These are phyloP conservation scores for Brassica balearica DNA, from an alignment of 441 rosid species.

Conservation along the genomic window DNA sequence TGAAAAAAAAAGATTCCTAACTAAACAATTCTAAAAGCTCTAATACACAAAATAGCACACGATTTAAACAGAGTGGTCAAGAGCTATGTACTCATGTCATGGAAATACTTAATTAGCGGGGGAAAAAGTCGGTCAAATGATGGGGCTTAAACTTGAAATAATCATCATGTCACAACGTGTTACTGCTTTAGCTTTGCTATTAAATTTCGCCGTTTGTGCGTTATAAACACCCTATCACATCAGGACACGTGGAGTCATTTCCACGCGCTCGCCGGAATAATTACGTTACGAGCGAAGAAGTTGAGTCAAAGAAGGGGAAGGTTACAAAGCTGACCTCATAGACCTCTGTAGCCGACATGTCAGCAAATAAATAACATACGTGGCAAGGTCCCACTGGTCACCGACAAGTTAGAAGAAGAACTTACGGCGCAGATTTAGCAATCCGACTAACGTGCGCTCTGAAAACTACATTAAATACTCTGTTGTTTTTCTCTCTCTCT, in stretches of 20 bases:
- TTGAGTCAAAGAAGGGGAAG: constrained; percentile 8
- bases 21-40: neutral
- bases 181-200: neutral
- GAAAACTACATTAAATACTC: neutral
- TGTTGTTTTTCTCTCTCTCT: neutral
- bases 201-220: constrained; percentile 9
- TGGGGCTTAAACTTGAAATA: constrained; percentile 29
- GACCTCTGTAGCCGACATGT: constrained; percentile 15
- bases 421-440: constrained; percentile 45
- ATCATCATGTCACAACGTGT: constrained; percentile 28
- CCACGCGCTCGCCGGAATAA: constrained; percentile 28
- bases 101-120: neutral
- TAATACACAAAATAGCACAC: neutral
- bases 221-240: neutral
- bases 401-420: constrained; percentile 58
- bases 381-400: constrained; percentile 61
- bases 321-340: constrained; percentile 20
- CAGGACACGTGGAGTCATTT: constrained; percentile 20
- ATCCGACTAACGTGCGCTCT: constrained; percentile 45
- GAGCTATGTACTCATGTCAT: neutral
- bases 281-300: constrained; percentile 21
- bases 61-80: neutral
- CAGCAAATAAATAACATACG: constrained; percentile 39
- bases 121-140: neutral
- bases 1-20: neutral